Evolutionary conservation across 1,284 basidiomycete genomes (phyloP).

Genomic region (Leccinum fallax): DNA sequence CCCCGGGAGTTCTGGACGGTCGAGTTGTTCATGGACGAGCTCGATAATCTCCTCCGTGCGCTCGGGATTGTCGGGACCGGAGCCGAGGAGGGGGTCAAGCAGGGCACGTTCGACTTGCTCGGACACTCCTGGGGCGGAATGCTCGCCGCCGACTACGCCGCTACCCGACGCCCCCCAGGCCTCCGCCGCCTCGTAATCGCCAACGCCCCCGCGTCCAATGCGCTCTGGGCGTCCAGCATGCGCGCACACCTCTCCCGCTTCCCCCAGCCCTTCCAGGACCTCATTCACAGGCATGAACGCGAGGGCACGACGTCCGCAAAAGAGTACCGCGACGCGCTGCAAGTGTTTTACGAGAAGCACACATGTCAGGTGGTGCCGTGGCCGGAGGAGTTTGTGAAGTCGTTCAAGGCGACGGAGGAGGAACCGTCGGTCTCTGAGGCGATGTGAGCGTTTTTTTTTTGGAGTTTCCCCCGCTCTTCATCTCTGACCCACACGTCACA

Average conservation of each 20-base stretch:
- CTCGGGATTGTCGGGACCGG: conserved; percentile 14
- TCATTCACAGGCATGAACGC: conserved; percentile 27
- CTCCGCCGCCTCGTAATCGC: conserved; percentile 33
- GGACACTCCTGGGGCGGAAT: conserved; percentile 38
- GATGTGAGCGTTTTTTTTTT: conserved; percentile 19
- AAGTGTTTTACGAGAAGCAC: conserved; percentile 24
- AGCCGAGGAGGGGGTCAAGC: no score
- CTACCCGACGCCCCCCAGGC: conserved; percentile 19
- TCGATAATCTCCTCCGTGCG: conserved; percentile 26
- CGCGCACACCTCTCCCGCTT: conserved; percentile 15
- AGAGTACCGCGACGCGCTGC: conserved; percentile 28
- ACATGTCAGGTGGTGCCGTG: conserved; percentile 26
- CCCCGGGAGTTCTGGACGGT: conserved; percentile 28
- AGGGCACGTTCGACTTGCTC: conserved; percentile 21
- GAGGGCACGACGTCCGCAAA: conserved; percentile 27
- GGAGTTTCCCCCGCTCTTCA: background rate
- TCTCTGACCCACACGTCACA: background rate
- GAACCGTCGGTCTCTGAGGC: conserved; percentile 30
- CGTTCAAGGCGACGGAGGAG: conserved; percentile 25
- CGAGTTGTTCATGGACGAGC: conserved; percentile 32
- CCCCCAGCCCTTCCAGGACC: conserved; percentile 23
- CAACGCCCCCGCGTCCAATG: conserved; percentile 19
- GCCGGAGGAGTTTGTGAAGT: conserved; percentile 24
- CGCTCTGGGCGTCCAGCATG: conserved; percentile 28
- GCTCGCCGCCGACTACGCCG: conserved; percentile 23